Evolutionary conservation across 768 basidiomycete genomes (phyloP), one percentile per base, ranked within the genome.

Genomic region (Boletus bicolor): DNA sequence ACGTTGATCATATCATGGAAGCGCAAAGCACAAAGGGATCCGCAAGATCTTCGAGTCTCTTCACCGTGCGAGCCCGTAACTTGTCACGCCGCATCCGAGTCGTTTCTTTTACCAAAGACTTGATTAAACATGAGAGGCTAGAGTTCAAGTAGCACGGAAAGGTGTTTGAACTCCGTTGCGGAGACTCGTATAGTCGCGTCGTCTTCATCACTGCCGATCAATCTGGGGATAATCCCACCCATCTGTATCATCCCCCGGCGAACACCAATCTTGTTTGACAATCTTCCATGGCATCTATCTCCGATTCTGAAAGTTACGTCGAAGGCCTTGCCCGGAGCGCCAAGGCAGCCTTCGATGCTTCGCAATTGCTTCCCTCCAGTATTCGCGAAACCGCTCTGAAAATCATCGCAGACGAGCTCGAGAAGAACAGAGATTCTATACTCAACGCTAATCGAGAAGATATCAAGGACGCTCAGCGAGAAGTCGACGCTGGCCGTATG

Each of bases 401-500:
- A 54, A 78, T 79, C 52, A 91, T 98, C 58, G 77, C 80, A 32
- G 73, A 76, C 37, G 82, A 87, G 47, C 82, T 99, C 36, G 81
- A 82, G 42, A 69, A 73, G 30, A 80, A 77, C 55, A 91, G 85
- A 70, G 75, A 77, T 32, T 81, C 81, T 5, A 89, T 99, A 43
- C 72, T 98, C 9, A 76, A 73, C 1, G 95, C 95, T 0, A 99
- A 99, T 72, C 76, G 70, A 56, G 76, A 82, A 60, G 97, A 99
- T 70, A 73, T 98, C 68, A 74, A 84, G 86, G 87, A 88, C 44
- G 93, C 93, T 3, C 79, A 83, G 68, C 72, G 68, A 10, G 89
- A 93, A 56, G 93, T 94, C 3, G 83, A 85, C 38, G 82, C 87
- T 0, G 95, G 94, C 0, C 84, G 83, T 14, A 91, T 99, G 79